phyloP scores from a whole-genome alignment of 164 flowering plant genomes.

The Liriodendron chinense region DNA sequence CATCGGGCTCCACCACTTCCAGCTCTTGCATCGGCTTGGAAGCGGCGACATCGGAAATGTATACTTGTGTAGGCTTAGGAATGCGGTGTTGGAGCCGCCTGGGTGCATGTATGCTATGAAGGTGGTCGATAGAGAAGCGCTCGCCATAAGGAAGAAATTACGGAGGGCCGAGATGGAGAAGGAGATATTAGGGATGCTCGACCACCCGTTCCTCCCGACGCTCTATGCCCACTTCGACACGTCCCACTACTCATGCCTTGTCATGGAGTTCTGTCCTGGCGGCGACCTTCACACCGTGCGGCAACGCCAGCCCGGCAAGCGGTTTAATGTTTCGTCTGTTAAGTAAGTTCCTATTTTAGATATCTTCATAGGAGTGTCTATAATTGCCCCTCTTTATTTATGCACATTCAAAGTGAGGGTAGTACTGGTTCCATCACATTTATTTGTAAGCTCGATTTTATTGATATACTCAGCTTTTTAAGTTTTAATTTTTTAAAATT shows the following conservation, averaged over 20 bases:
- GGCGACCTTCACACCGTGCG: slow-evolving; percentile 82
- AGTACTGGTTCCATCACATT: no score
- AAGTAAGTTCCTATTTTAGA: slow-evolving; percentile 47
- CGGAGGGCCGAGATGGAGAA: slow-evolving; percentile 84
- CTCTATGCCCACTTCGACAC: slow-evolving; percentile 79
- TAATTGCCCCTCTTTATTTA: not conserved
- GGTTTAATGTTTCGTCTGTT: slow-evolving; percentile 79
- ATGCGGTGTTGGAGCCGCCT: slow-evolving; percentile 44
- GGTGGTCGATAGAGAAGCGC: slow-evolving; percentile 73
- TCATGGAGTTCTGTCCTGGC: slow-evolving; percentile 88
- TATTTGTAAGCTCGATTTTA: no score
- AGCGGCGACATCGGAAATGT: slow-evolving; percentile 94
- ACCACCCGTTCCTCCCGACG: slow-evolving; percentile 84
- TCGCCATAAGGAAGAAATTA: slow-evolving; percentile 74
- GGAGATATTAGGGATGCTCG: slow-evolving; percentile 71
- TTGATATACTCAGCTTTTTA: no score
- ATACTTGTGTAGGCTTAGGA: slow-evolving; percentile 51
- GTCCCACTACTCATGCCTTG: slow-evolving; percentile 79
- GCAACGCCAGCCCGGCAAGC: slow-evolving; percentile 78
- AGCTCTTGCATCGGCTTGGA: slow-evolving; percentile 71
- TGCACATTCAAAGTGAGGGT: not conserved
- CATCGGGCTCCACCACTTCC: slow-evolving; percentile 70
- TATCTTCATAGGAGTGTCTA: not conserved
- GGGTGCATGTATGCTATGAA: slow-evolving; percentile 80
- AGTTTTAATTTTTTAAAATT: no score